Evolutionary conservation across 805 yeast genomes (phyloP).

Genomic region (Suhomyces sp.): DNA sequence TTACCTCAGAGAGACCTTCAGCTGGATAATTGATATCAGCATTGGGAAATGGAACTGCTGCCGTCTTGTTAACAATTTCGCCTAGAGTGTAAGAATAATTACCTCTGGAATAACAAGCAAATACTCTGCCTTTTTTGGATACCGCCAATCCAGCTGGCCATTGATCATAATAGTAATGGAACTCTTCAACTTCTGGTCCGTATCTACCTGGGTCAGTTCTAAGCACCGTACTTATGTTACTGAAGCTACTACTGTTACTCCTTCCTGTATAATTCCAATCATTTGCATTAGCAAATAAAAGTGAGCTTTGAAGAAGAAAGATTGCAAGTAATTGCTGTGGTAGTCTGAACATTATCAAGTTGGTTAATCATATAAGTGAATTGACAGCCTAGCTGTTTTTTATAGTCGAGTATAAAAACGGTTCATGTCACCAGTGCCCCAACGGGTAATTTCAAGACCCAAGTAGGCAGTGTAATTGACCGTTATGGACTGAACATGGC

Average conservation of each 20-base stretch:
- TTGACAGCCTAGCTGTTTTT: background rate
- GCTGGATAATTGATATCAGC: background rate
- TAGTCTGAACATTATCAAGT: background rate
- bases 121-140: background rate
- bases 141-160: conserved; percentile 1
- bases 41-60: background rate
- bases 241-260: background rate
- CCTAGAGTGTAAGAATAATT: background rate
- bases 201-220: background rate
- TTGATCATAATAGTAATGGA: conserved; percentile 1
- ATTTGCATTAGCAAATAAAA: background rate
- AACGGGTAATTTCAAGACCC: background rate
- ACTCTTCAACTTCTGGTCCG: conserved; percentile 1
- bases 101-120: background rate
- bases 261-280: background rate
- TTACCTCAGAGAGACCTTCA: background rate
- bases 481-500: background rate
- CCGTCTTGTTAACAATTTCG: conserved; percentile 1
- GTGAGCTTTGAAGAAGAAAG: background rate
- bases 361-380: background rate
- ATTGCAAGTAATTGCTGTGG: background rate
- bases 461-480: background rate
- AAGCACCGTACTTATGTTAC: background rate
- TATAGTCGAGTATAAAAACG: background rate
- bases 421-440: background rate